phyloP scores from a whole-genome alignment of 2,329 filamentous ascomycete genomes.

The Talaromyces sp. region DNA sequence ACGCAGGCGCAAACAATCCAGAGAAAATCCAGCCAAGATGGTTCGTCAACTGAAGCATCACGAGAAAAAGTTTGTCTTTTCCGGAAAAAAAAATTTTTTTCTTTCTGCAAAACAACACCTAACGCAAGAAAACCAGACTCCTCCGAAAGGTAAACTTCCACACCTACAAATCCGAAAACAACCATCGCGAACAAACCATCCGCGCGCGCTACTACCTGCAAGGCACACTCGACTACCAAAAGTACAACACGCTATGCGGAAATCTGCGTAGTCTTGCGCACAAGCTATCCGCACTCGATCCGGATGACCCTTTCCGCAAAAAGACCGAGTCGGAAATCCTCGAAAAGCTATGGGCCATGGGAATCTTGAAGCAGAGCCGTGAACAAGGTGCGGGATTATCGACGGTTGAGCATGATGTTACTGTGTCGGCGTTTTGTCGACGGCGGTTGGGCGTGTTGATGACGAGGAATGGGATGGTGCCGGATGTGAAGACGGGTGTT shows the following conservation, averaged over 20 bases:
- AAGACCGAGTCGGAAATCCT: slow-evolving; percentile 84
- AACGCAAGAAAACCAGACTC: slow-evolving; percentile 44
- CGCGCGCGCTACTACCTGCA: slow-evolving; percentile 86
- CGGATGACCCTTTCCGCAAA: slow-evolving; percentile 69
- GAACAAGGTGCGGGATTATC: slow-evolving; percentile 67
- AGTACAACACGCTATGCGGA: slow-evolving; percentile 63
- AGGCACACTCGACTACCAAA: slow-evolving; percentile 78
- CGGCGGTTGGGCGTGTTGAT: slow-evolving; percentile 82
- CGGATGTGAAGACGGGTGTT: slow-evolving; percentile 72
- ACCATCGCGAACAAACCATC: slow-evolving; percentile 76
- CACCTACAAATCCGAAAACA: slow-evolving; percentile 82
- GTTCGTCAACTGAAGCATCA: slow-evolving; percentile 94
- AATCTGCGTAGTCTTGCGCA: slow-evolving; percentile 88
- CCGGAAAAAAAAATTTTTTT: neutral
- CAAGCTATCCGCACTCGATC: slow-evolving; percentile 72
- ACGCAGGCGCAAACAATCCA: neutral
- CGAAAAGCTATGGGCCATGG: slow-evolving; percentile 90
- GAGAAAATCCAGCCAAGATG: slow-evolving; percentile 53
- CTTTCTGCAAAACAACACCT: slow-evolving; percentile 5
- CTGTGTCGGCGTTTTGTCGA: slow-evolving; percentile 82
- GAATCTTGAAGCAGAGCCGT: slow-evolving; percentile 67
- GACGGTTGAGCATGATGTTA: slow-evolving; percentile 77
- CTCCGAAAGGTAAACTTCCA: slow-evolving; percentile 89
- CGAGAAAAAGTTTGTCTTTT: slow-evolving; percentile 67
- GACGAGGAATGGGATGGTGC: slow-evolving; percentile 85